Evolutionary conservation across 2,329 filamentous ascomycete genomes (phyloP).

Genomic region (Aplosporella prunicola): DNA sequence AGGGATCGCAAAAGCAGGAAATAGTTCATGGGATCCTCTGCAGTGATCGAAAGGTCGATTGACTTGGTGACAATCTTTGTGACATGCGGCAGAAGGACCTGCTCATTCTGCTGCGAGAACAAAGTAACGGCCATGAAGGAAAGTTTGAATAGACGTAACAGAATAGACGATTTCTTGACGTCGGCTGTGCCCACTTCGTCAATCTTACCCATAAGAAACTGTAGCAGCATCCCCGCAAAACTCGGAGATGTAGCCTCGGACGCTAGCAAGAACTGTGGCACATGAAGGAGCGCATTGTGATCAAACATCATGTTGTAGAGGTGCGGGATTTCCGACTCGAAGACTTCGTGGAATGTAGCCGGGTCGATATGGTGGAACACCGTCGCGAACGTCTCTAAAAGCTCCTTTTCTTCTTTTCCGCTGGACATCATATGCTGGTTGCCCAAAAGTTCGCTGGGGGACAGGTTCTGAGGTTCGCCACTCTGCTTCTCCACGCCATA

Average conservation of each 20-base stretch:
- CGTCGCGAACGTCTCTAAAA: constrained; percentile 93
- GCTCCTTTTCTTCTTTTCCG: constrained; percentile 91
- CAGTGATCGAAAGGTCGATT: constrained; percentile 89
- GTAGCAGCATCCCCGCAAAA: constrained; percentile 95
- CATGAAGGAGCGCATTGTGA: constrained; percentile 84
- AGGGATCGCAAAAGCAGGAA: constrained; percentile 86
- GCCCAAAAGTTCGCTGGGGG: constrained; percentile 83
- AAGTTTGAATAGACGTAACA: constrained; percentile 90
- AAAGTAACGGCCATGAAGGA: constrained; percentile 99
- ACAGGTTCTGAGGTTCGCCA: constrained; percentile 63
- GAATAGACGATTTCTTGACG: constrained; percentile 82
- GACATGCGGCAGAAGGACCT: constrained; percentile 88
- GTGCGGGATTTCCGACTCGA: constrained; percentile 91
- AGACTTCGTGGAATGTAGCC: constrained; percentile 96
- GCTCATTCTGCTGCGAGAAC: constrained; percentile 90
- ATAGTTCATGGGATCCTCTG: constrained; percentile 97
- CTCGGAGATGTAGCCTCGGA: constrained; percentile 95
- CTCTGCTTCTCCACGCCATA: constrained; percentile 80
- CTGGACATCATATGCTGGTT: constrained; percentile 93
- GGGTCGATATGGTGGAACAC: constrained; percentile 98
- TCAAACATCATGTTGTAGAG: constrained; percentile 98
- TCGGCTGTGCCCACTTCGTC: constrained; percentile 89
- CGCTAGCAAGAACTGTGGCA: constrained; percentile 97
- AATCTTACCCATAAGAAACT: constrained; percentile 94
- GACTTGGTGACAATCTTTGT: constrained; percentile 96